Evolutionary conservation across 345 rosid species (phyloP).

Genomic region (Acer negundo): DNA sequence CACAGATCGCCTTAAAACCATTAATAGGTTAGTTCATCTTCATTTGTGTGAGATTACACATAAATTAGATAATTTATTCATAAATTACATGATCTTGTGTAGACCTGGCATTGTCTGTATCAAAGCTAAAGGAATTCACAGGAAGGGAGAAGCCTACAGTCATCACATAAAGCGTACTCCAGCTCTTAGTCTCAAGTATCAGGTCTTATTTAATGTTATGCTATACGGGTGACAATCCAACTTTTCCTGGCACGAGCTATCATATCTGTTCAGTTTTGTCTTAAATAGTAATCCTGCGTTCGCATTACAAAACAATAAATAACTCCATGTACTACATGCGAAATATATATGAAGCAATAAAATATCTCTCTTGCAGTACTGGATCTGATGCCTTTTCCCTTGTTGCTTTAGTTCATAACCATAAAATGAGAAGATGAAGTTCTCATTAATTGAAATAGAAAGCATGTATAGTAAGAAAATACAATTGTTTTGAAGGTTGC

Average conservation of each 20-base stretch:
- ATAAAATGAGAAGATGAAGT: not conserved
- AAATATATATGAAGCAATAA: conserved; percentile 20
- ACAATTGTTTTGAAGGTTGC: not conserved
- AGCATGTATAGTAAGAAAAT: not conserved
- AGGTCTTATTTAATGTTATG: conserved; percentile 21
- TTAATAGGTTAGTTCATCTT: conserved; percentile 60
- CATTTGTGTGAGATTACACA: conserved; percentile 9
- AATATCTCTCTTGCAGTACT: not conserved
- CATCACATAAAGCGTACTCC: conserved; percentile 53
- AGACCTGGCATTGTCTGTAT: conserved; percentile 84
- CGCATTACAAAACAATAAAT: conserved; percentile 26
- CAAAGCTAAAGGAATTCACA: conserved; percentile 87
- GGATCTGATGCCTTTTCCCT: not conserved
- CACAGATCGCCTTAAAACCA: conserved; percentile 81
- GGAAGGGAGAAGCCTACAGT: conserved; percentile 97
- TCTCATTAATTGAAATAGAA: not conserved
- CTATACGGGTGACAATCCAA: conserved; percentile 26
- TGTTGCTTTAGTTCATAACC: not conserved
- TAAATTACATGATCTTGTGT: conserved; percentile 25
- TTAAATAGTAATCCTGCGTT: conserved; percentile 20
- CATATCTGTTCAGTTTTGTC: conserved; percentile 41
- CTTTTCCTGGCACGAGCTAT: conserved; percentile 18
- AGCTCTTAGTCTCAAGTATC: conserved; percentile 5
- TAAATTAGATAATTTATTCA: conserved; percentile 16
- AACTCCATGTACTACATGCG: conserved; percentile 23